Percentiles rank a stretch among this genome's conserved stretches.
Evolutionary conservation across 106 monocot genomes (phyloP).

Genomic region (Posidonia australis): DNA sequence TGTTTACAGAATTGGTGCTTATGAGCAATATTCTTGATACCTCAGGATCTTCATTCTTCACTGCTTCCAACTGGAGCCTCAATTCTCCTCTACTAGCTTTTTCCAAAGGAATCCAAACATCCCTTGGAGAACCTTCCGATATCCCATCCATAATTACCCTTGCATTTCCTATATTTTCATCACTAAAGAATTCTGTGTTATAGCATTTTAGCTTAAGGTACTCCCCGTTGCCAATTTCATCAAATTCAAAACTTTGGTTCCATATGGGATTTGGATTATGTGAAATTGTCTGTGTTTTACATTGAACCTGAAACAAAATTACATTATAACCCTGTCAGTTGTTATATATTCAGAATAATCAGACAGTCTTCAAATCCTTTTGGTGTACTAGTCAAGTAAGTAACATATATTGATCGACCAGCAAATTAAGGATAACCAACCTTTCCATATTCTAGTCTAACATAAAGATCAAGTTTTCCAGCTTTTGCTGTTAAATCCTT

Average conservation of each 20-base stretch:
- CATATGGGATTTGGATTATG: slow-evolving; percentile 50
- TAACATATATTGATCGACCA: not conserved
- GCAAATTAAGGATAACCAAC: not conserved
- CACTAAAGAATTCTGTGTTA: slow-evolving; percentile 62
- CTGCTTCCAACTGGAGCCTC: slow-evolving; percentile 60
- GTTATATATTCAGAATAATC: not conserved
- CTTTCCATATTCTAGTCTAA: not conserved
- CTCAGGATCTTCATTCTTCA: slow-evolving; percentile 41
- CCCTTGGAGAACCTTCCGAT: slow-evolving; percentile 46
- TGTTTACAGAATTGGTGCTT: not conserved
- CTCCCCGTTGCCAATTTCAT: slow-evolving; percentile 75
- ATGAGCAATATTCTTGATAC: slow-evolving; percentile 7
- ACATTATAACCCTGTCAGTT: not conserved
- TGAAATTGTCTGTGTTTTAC: slow-evolving; percentile 58
- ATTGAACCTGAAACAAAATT: slow-evolving; percentile 31
- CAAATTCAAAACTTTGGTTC: slow-evolving; percentile 72
- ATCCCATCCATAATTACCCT: slow-evolving; percentile 69
- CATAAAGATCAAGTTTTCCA: slow-evolving; percentile 46
- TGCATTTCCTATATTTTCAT: slow-evolving; percentile 77
- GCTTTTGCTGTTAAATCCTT: slow-evolving; percentile 51
- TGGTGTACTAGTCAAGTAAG: not conserved
- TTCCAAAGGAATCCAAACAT: slow-evolving; percentile 86
- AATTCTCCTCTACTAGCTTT: slow-evolving; percentile 76
- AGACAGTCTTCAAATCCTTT: not conserved
- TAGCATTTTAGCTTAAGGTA: slow-evolving; percentile 85